Percentiles rank a stretch among this genome's conserved stretches.
Evolutionary conservation across 345 rosid species (phyloP).

Genomic region (Mangifera indica): DNA sequence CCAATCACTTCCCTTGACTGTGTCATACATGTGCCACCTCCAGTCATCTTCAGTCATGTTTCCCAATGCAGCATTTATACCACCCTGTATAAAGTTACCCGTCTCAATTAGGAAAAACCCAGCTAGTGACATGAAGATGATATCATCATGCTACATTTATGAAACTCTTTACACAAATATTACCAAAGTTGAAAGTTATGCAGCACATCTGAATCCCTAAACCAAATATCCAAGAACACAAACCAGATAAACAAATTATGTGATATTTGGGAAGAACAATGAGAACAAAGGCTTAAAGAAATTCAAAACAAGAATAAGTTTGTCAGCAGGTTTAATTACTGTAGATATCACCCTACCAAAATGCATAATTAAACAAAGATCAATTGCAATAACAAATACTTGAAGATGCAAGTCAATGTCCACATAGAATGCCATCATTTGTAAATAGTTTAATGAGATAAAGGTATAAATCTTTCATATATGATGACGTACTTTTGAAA

Average conservation of each 20-base stretch:
- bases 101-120: slow-evolving; percentile 11
- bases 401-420: not conserved
- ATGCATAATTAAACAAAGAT: not conserved
- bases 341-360: not conserved
- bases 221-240: not conserved
- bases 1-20: slow-evolving; percentile 99
- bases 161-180: not conserved
- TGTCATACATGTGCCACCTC: slow-evolving; percentile 99
- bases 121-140: not conserved
- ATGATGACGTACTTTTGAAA: too few relatives aligned
- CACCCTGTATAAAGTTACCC: slow-evolving; percentile 58
- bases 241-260: too few relatives aligned
- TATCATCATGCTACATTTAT: not conserved
- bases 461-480: too few relatives aligned
- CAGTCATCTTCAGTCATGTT: slow-evolving; percentile 98
- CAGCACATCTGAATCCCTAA: not conserved
- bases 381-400: not conserved
- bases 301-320: not conserved
- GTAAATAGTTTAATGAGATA: too few relatives aligned
- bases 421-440: too few relatives aligned
- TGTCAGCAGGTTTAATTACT: not conserved
- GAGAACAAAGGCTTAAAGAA: not conserved
- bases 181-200: not conserved
- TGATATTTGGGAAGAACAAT: too few relatives aligned
- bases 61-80: slow-evolving; percentile 96